Evolutionary conservation across 371 early-diverging fungal species (phyloP).

Genomic region (Mortierella sp.): DNA sequence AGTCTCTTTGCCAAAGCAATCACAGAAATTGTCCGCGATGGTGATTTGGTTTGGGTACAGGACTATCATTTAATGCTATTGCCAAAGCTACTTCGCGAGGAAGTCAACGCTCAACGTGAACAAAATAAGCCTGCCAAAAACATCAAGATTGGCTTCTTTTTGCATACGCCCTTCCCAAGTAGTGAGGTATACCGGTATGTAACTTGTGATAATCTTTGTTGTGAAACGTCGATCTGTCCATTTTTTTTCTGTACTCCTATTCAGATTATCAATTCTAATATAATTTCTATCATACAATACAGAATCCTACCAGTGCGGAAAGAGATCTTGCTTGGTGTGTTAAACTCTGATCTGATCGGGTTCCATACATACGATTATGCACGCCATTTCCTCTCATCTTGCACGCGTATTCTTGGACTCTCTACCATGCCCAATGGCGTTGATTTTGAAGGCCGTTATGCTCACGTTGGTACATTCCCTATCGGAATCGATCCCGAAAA

Average conservation of each 20-base stretch:
- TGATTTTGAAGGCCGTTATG: slow-evolving; percentile 88
- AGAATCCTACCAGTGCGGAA: slow-evolving; percentile 1
- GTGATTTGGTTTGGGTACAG: slow-evolving; percentile 99
- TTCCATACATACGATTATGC: slow-evolving; percentile 99
- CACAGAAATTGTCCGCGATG: slow-evolving; percentile 83
- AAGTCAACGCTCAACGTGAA: slow-evolving; percentile 58
- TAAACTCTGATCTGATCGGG: slow-evolving; percentile 88
- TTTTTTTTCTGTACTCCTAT: slow-evolving; percentile 6
- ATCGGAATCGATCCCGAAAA: slow-evolving; percentile 99
- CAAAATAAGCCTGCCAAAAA: slow-evolving; percentile 62
- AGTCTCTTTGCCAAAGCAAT: slow-evolving; percentile 91
- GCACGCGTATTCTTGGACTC: slow-evolving; percentile 94
- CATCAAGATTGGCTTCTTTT: slow-evolving; percentile 98
- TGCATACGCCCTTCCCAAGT: slow-evolving; percentile 99
- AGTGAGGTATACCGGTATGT: slow-evolving; percentile 90
- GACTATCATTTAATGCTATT: slow-evolving; percentile 99
- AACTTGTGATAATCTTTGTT: background rate
- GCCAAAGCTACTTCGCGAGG: slow-evolving; percentile 86
- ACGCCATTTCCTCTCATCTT: slow-evolving; percentile 97
- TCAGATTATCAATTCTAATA: slow-evolving; percentile 55
- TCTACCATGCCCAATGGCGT: slow-evolving; percentile 94
- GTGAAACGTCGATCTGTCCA: slow-evolving; percentile 7
- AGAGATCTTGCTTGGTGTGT: slow-evolving; percentile 1
- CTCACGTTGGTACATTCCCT: slow-evolving; percentile 98
- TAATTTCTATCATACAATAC: slow-evolving; percentile 92